Evolutionary conservation across 345 rosid species (phyloP).

Genomic region (Erodium maritimum): DNA sequence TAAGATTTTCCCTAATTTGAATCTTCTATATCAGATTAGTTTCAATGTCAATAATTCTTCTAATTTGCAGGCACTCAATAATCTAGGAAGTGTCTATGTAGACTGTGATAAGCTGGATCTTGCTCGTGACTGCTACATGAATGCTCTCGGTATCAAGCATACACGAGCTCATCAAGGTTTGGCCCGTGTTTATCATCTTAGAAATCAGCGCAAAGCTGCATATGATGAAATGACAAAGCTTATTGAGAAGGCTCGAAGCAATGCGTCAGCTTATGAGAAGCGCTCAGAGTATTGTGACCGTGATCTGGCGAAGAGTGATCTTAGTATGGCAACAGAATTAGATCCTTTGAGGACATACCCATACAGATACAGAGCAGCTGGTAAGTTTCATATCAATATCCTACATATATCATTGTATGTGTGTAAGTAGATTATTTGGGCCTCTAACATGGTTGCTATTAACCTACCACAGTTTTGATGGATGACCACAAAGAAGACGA

Average conservation of each 20-base stretch:
- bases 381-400: constrained; percentile 26
- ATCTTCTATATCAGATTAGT: too few species aligned
- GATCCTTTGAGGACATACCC: constrained; percentile 96
- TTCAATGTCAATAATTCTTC: too few species aligned
- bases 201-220: constrained; percentile 73
- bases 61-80: constrained; percentile 70
- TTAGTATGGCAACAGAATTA: constrained; percentile 58
- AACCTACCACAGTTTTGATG: too few species aligned
- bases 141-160: constrained; percentile 86
- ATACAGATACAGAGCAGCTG: constrained; percentile 95
- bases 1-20: too few species aligned
- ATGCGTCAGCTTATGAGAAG: constrained; percentile 90
- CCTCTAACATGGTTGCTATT: too few species aligned
- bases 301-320: constrained; percentile 83
- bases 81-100: constrained; percentile 74
- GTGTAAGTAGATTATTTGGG: too few species aligned
- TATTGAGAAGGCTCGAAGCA: constrained; percentile 81
- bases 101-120: constrained; percentile 85
- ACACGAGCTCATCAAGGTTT: constrained; percentile 97
- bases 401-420: too few species aligned
- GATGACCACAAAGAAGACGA: constrained; percentile 88
- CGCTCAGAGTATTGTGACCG: constrained; percentile 94
- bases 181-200: constrained; percentile 80
- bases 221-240: constrained; percentile 95
- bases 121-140: constrained; percentile 80